Evolutionary conservation across 495 filamentous ascomycete genomes (phyloP).

Genomic region (Thermothielavioides terrestris): DNA sequence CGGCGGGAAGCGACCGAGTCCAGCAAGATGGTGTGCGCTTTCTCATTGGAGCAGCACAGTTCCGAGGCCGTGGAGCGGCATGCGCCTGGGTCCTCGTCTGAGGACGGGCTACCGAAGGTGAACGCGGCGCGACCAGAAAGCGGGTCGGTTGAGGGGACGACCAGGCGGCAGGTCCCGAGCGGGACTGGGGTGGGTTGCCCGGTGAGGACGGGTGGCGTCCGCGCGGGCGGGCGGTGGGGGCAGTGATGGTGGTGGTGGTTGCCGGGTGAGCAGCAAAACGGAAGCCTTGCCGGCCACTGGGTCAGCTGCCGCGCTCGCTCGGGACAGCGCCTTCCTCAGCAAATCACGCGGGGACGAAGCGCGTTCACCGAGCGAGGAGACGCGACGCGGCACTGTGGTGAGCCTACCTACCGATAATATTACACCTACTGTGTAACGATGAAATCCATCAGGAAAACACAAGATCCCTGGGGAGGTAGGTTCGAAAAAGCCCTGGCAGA

Average conservation of each 20-base stretch:
- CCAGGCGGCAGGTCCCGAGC: not conserved
- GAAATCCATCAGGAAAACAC: too few species aligned
- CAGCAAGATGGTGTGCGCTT: not conserved
- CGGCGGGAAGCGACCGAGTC: not conserved
- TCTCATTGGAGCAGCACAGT: constrained; percentile 1
- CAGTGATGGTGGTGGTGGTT: not conserved
- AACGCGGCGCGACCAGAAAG: not conserved
- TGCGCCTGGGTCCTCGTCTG: not conserved
- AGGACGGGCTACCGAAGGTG: constrained; percentile 1
- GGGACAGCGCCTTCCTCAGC: constrained; percentile 3
- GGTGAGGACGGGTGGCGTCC: too few species aligned
- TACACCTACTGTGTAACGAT: too few species aligned
- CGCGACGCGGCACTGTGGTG: not conserved
- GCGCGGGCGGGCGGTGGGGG: not conserved
- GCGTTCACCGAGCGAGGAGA: not conserved
- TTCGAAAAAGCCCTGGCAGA: too few species aligned
- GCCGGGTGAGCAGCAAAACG: constrained; percentile 16
- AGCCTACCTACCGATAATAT: not conserved
- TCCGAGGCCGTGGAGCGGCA: not conserved
- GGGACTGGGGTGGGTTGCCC: not conserved
- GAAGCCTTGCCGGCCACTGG: constrained; percentile 16
- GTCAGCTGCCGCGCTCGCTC: constrained; percentile 1
- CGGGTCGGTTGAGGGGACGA: constrained; percentile 14
- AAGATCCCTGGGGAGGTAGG: too few species aligned
- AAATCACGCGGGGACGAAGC: constrained; percentile 1